These are phyloP conservation scores for Euphrasia confusa DNA, from an alignment of 257 asterid species.

Conservation along the genomic window DNA sequence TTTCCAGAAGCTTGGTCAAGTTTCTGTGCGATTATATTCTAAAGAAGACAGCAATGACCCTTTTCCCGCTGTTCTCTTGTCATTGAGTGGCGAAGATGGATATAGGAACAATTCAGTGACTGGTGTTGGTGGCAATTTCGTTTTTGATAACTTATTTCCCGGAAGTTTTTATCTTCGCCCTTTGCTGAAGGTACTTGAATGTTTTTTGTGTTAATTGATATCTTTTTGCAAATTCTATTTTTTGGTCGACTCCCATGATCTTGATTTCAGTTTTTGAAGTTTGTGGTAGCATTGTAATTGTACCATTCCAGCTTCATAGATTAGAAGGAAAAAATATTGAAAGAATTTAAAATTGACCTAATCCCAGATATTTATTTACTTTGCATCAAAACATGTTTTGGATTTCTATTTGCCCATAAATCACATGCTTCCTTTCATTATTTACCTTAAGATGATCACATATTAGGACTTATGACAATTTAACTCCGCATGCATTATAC, in stretches of 20 bases:
- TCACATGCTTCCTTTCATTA: not conserved
- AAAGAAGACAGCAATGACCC: conserved; percentile 61
- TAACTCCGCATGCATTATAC: not conserved
- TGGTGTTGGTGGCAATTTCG: conserved; percentile 72
- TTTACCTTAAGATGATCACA: not conserved
- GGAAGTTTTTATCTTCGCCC: conserved; percentile 98
- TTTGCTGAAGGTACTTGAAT: conserved; percentile 66
- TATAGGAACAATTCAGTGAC: conserved; percentile 89
- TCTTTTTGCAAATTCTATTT: conserved; percentile 7
- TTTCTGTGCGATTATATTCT: conserved; percentile 62
- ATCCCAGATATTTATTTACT: not conserved
- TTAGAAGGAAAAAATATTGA: conserved; percentile 11
- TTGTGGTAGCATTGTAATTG: conserved; percentile 5
- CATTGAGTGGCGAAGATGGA: conserved; percentile 97
- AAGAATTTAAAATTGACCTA: conserved; percentile 17
- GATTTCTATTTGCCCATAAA: not conserved
- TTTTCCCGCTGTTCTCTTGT: conserved; percentile 82
- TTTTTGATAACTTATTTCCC: conserved; percentile 73
- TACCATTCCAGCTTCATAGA: not conserved
- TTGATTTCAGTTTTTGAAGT: conserved; percentile 16
- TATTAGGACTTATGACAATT: not conserved
- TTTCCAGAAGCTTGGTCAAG: conserved; percentile 86
- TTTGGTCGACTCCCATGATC: conserved; percentile 13
- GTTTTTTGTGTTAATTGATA: conserved; percentile 17
- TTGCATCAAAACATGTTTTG: conserved; percentile 6